Conservation (phyloP, 1,284 basidiomycete species). For the Thecaphora thlaspeos region DNA sequence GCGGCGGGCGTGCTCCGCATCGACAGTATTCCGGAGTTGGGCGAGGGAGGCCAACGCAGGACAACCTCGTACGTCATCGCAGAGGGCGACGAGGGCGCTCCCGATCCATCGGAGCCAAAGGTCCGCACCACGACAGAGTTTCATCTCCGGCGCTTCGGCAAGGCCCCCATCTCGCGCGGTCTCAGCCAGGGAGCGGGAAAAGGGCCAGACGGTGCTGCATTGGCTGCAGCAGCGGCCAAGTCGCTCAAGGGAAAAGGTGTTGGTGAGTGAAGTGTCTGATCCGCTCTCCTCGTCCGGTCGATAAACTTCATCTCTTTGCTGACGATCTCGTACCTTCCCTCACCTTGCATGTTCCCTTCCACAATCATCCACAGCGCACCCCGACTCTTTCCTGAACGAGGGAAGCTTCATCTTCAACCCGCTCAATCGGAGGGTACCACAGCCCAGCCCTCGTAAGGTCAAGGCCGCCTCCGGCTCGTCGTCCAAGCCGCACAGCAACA, state of each 20-base stretch:
- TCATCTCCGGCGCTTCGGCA: constrained; percentile 27
- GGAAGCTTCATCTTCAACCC: constrained; percentile 54
- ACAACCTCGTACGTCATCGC: constrained; percentile 32
- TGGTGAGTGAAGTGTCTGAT: not conserved
- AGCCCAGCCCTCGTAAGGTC: constrained; percentile 45
- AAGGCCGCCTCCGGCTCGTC: constrained; percentile 19
- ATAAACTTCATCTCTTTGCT: no score
- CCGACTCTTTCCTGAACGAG: constrained; percentile 54
- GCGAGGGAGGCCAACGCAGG: constrained; percentile 30
- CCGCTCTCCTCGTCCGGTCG: no score
- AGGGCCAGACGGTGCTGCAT: constrained; percentile 40
- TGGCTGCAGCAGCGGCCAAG: constrained; percentile 43
- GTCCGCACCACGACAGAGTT: constrained; percentile 31
- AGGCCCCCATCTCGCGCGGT: constrained; percentile 28
- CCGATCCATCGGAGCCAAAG: constrained; percentile 14
- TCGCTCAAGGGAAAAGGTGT: constrained; percentile 38
- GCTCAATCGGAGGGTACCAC: constrained; percentile 46
- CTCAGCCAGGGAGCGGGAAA: constrained; percentile 35
- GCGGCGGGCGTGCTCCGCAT: constrained; percentile 21
- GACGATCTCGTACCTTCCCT: no score
- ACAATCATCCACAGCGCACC: constrained; percentile 11
- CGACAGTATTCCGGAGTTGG: constrained; percentile 26
- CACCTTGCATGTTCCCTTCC: no score
- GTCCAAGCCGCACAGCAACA: not conserved
- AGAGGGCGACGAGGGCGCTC: constrained; percentile 25